phyloP scores from a whole-genome alignment of 208 protist genomes.

The Leishmania martiniquensis region DNA sequence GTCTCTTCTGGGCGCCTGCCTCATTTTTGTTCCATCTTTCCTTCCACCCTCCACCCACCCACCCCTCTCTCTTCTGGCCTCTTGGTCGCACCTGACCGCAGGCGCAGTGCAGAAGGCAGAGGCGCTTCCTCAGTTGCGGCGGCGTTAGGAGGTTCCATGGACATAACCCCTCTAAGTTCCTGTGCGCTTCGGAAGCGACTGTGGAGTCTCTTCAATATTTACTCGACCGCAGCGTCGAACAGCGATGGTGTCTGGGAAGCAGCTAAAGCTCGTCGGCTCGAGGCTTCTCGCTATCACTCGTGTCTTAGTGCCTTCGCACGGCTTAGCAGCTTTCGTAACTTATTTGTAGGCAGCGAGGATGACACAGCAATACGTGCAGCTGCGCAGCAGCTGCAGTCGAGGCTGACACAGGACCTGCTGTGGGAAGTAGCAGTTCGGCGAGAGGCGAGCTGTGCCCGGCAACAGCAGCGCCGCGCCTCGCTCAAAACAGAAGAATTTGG shows the following conservation, averaged over 20 bases:
- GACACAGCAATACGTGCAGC: conserved; percentile 9
- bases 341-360: conserved; percentile 26
- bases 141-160: conserved; percentile 3
- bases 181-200: conserved; percentile 22
- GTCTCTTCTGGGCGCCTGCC: neutral
- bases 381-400: conserved; percentile 15
- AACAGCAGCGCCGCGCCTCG: neutral
- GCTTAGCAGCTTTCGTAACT: conserved; percentile 16
- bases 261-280: neutral
- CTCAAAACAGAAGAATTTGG: neutral
- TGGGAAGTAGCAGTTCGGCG: conserved; percentile 13
- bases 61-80: neutral
- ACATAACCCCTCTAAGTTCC: conserved; percentile 25
- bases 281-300: conserved; percentile 6
- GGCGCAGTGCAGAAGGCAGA: neutral
- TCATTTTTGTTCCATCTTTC: neutral
- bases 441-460: neutral
- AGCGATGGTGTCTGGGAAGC: neutral
- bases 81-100: neutral
- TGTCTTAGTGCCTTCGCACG: conserved; percentile 14
- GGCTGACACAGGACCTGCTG: conserved; percentile 5
- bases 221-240: conserved; percentile 5
- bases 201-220: conserved; percentile 14
- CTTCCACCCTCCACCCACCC: too few relatives aligned
- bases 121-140: neutral